Percentiles rank a stretch among this genome's conserved stretches.
These are phyloP conservation scores for Heterobasidion irregulare DNA, from an alignment of 1,284 basidiomycete species.

Conservation along the genomic window DNA sequence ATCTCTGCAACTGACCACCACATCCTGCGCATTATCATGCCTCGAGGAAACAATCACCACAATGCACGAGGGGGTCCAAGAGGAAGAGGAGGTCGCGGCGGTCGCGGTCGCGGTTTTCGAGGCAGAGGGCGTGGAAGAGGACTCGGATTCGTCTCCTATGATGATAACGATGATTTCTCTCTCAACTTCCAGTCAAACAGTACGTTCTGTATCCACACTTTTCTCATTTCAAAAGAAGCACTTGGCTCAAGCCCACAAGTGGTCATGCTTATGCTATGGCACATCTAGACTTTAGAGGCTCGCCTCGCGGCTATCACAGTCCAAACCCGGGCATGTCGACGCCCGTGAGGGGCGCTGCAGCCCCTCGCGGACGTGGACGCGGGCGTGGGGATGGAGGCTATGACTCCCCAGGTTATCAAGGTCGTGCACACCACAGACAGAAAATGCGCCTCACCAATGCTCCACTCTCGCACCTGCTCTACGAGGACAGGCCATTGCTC, in stretches of 20 bases:
- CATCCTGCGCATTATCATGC: too few species aligned
- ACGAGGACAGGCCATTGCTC: conserved; percentile 51
- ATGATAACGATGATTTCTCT: not conserved
- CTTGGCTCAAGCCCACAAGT: not conserved
- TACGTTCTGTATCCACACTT: not conserved
- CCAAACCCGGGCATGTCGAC: not conserved
- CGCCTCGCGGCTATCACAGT: not conserved
- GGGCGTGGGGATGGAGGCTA: conserved; percentile 1
- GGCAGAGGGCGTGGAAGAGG: conserved; percentile 15
- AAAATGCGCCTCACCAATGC: conserved; percentile 22
- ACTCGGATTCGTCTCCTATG: conserved; percentile 4
- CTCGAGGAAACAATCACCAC: too few species aligned
- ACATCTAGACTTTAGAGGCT: not conserved
- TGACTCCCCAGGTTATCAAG: not conserved
- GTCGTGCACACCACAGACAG: not conserved
- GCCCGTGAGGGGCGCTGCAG: not conserved
- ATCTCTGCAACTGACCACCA: too few species aligned
- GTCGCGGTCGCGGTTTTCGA: conserved; percentile 10
- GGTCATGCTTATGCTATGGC: not conserved
- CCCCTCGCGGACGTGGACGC: conserved; percentile 4
- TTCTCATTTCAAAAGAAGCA: not conserved
- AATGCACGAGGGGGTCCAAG: conserved; percentile 12
- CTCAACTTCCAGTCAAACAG: not conserved
- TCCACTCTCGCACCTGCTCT: conserved; percentile 48
- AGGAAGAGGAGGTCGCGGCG: conserved; percentile 15